Evolutionary conservation across 1,284 basidiomycete species (phyloP), one percentile per base, ranked within the genome.

Genomic region (Malassezia vespertilionis): DNA sequence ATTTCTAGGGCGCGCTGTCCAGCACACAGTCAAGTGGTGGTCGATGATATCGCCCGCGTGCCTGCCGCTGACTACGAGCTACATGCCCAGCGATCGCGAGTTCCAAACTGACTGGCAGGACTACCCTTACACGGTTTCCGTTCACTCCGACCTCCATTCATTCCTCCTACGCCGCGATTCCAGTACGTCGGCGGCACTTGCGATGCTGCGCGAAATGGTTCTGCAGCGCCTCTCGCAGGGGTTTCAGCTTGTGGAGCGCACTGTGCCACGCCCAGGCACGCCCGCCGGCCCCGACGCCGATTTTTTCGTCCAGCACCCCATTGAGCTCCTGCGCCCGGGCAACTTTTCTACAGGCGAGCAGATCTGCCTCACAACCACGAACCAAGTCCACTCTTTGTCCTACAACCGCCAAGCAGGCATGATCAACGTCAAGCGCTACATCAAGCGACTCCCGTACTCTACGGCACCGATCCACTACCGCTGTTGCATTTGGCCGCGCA

Each of bases 11-110:
- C 78, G 81, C 4, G 71, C 78, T n/a, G 82, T 80, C 63, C 84
- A 86, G 63, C 82, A 90, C 60, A 81, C 86, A 24, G 81, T 91
- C 72, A 95, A 96, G 67, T 97, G 91, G 91, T 80, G 80, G 53
- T 82, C 82, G 12, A 80, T 89, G 70, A 71, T 72, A 1, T 69
- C 65, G 10, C 72, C 71, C 5, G 72, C 72, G 5, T 95, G 86
- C 67, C 76, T 97, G 7, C 91, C 91, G 1, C 76, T 97, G 36
- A 91, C 90, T 0, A 85, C 86, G n/a, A 86, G 90, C 61, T 63
- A 63, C 45, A 40, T 70, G 24, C 69, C 70, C 0, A 65, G 55
- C 4, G 59, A 60, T 40, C 43, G 34, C n/a, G 68, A 70, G 41
- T 52, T 70, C 28, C 51, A 49, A 6, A 51, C 54, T 1, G 54